phyloP scores from a whole-genome alignment of 768 basidiomycete species.

The Inosperma sp. region DNA sequence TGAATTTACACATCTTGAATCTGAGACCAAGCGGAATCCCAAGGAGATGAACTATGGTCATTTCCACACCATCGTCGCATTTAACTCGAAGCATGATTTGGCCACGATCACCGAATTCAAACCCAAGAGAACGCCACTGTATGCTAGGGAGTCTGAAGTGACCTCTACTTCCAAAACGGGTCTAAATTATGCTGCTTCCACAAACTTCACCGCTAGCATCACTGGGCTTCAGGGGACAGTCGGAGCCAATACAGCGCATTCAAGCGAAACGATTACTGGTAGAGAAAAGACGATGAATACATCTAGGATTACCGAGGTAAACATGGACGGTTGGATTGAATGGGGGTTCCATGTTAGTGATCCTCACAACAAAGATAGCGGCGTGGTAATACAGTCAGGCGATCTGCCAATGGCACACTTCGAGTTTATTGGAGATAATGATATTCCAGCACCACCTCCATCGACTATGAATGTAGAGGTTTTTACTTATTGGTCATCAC shows the following conservation, averaged over 20 bases:
- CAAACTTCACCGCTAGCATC: not conserved
- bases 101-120: not conserved
- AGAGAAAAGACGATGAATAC: not conserved
- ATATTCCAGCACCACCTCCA: not conserved
- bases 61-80: not conserved
- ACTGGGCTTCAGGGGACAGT: not conserved
- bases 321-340: not conserved
- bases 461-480: not conserved
- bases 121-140: not conserved
- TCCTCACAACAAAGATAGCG: not conserved
- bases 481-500: not conserved
- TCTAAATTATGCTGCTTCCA: not conserved
- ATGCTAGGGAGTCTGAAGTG: not conserved
- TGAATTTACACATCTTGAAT: no score
- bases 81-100: not conserved
- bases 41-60: no score
- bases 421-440: not conserved
- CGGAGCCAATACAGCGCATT: not conserved
- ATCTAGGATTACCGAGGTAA: not conserved
- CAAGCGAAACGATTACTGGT: not conserved
- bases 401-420: not conserved
- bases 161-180: not conserved
- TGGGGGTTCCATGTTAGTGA: not conserved
- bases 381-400: not conserved
- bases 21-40: no score